Base-by-base conservation (phyloP, 108 stramenopile genomes). In the Cyclotella choctawhatcheeana region DNA sequence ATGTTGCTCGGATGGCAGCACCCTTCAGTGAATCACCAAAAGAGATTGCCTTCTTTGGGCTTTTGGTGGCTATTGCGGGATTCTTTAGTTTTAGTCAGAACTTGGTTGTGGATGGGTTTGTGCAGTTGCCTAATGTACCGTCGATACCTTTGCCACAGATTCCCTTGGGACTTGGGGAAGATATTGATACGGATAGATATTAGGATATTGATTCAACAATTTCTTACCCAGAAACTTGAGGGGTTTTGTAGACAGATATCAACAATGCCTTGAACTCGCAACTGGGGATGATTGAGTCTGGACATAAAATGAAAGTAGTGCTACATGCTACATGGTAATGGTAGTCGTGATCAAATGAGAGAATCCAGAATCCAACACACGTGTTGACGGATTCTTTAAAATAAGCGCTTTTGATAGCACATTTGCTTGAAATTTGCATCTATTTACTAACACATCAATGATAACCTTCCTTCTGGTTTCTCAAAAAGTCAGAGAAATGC, bases 51-150 rank as follows among this genome's bases (percentile, higher is more conserved):
- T 88, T 89, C 37, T 59, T 86, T 35, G 94, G 92, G 31, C 62
- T 93, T 43, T 68, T 96, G 35, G 86, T 96, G 44, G 86, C 90
- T 5, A 35, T 96, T 43, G 91, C 91, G 25, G 94, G 94, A 0
- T 96, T 95, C 71, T 88, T 91, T 53, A 86, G 85, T 64, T 92
- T 95, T 63, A 74, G 67, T 52, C 92, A 95, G 67, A 95, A 95
- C 47, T 69, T 95, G 50, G 75, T 95, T 10, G 90, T 90, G 8
- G 94, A 91, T 73, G 94, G 90, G 44, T 95, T 91, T 80, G 80
- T 81, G 2, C 74, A 73, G 47, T 61, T 81, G 69, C 80, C 80
- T 16, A 71, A 44, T 24, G 54, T 81, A 0, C 80, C 80, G 3
- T 81, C 80, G 22, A 48, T 81, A 48, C 80, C 80, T 26, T 58